phyloP scores from a whole-genome alignment of 768 basidiomycete species.

The Strobilomyces dryophilus region DNA sequence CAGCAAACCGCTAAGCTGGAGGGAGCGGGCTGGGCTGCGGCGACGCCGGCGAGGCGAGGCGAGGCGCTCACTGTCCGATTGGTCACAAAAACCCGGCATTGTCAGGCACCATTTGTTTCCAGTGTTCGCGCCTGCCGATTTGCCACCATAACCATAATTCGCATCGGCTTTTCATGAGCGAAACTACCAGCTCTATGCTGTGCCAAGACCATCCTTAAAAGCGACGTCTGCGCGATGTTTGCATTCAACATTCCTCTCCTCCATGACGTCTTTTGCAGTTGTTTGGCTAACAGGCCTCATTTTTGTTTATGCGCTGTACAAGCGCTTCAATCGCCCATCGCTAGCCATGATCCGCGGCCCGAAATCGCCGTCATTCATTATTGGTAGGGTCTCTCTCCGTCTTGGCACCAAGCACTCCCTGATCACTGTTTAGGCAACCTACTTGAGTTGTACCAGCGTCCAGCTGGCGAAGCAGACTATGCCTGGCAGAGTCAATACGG shows the following conservation, averaged over 20 bases:
- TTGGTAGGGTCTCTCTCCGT: slow-evolving; percentile 4
- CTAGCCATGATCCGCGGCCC: slow-evolving; percentile 14
- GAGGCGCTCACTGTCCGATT: background rate
- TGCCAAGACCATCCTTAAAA: background rate
- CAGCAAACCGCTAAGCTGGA: background rate
- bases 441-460: slow-evolving; percentile 21
- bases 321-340: slow-evolving; percentile 1
- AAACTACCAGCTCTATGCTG: background rate
- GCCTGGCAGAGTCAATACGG: slow-evolving; percentile 29
- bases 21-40: background rate
- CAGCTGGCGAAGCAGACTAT: slow-evolving; percentile 27
- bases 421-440: slow-evolving; percentile 19
- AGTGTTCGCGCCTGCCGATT: background rate
- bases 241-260: background rate
- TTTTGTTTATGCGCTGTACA: background rate
- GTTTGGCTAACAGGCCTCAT: background rate
- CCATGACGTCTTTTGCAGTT: background rate
- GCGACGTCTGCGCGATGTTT: background rate
- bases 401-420: slow-evolving; percentile 9
- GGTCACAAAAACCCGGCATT: background rate
- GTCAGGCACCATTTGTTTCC: no score
- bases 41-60: background rate
- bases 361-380: slow-evolving; percentile 14
- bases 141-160: background rate
- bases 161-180: background rate